Base-by-base conservation (phyloP, 2,329 filamentous ascomycete species). In the Sarocladium strictum region DNA sequence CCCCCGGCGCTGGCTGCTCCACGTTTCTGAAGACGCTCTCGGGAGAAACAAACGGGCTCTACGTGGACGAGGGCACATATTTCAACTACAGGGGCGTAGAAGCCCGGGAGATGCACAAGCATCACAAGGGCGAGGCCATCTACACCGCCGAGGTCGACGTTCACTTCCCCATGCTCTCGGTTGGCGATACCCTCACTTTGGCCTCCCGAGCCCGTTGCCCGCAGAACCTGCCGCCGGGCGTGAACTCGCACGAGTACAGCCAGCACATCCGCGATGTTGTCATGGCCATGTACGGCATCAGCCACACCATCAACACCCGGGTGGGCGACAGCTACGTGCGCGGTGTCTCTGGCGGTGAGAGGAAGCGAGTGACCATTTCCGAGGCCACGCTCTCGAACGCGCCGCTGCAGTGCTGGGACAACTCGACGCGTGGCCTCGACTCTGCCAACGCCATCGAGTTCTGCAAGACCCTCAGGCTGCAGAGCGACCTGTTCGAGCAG, bases 101-200 rank as follows among this genome's bases (percentile, higher is more conserved):
- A 2, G 79, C 88, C 55, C 72, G 87, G 64, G 81, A 90, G 65
- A 93, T 94, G 87, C 83, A 89, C 70, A 81, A 81, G 11, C 76
- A 81, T 58, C 91, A 93, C 72, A 85, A 87, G 26, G 90, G 90
- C 60, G 90, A 95, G 70, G 88, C 87, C 58, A 92, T 94, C 66
- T 94, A 94, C 72, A 92, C 87, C 0, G 88, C 88, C 56, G 89
- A 93, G 68, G 85, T 89, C 33, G 90, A 95, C 65, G 86, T 88
- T 3, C 88, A 92, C 69, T 92, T 92, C 64, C 87, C 88, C 14
- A 81, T 85, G 71, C 71, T 93, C 62, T 85, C 81, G 1, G 89
- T 93, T 41, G 87, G 87, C 53, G 86, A 93, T 62, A 94, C 89
- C 1, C 76, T 93, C 47, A 85, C 83, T 53, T 93, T 93, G 58